Evolutionary conservation across 2,329 filamentous ascomycete genomes (phyloP).

Genomic region (Alternaria ethzedia): DNA sequence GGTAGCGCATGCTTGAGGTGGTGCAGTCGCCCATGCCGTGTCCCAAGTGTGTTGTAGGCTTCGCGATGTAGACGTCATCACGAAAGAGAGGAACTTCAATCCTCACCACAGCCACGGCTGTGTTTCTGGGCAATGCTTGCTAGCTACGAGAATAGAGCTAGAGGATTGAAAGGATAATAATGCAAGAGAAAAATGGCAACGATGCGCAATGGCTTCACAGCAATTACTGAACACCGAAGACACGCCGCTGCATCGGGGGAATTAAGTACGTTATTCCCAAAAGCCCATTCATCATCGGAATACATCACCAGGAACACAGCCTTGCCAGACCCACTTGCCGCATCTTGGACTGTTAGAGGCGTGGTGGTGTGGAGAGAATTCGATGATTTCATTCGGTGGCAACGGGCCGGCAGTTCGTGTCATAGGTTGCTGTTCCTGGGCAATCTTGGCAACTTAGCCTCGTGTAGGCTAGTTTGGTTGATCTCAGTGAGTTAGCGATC

Average conservation of each 20-base stretch:
- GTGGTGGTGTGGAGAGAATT: slow-evolving; percentile 1
- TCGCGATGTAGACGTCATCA: slow-evolving; percentile 23
- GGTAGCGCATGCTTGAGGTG: slow-evolving; percentile 24
- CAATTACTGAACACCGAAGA: not conserved
- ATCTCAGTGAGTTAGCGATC: not conserved
- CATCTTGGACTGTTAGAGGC: not conserved
- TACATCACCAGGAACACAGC: slow-evolving; percentile 13
- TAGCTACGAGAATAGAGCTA: not conserved
- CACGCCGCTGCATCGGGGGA: not conserved
- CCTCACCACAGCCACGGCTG: not conserved
- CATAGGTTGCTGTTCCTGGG: slow-evolving; percentile 7
- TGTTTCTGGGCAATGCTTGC: not conserved
- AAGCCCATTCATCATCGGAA: not conserved
- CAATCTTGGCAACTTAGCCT: slow-evolving; percentile 7
- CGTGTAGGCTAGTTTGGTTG: not conserved
- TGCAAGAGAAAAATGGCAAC: not conserved
- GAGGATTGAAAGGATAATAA: not conserved
- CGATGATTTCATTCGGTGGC: slow-evolving; percentile 2
- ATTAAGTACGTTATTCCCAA: slow-evolving; percentile 1
- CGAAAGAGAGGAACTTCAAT: not conserved
- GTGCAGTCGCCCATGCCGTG: slow-evolving; percentile 19
- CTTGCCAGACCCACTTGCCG: slow-evolving; percentile 14
- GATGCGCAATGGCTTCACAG: not conserved
- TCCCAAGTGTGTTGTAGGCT: slow-evolving; percentile 24
- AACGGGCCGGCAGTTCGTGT: slow-evolving; percentile 3